Percentiles rank a stretch among this genome's conserved stretches.
Conservation (phyloP, 1,139 yeast genomes). For the Entelexis sorbosivorans region DNA sequence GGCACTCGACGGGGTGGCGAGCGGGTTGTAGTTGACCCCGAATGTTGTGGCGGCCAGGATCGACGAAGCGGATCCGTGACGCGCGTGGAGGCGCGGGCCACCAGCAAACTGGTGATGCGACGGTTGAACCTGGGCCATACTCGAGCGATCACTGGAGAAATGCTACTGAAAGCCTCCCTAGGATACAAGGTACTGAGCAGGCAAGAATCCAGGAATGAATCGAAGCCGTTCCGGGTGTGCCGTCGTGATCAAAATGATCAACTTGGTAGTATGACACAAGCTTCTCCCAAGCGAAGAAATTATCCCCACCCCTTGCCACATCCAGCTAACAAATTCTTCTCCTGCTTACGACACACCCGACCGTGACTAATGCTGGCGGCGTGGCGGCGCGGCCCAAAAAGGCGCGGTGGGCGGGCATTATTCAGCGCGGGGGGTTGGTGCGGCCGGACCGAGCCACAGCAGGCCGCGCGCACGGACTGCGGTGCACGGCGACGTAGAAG, state of each 20-base stretch:
- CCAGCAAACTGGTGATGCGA: not conserved
- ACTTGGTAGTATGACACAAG: not conserved
- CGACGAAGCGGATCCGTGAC: constrained; percentile 13
- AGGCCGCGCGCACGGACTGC: no score
- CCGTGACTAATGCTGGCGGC: not conserved
- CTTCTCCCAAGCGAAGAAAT: constrained; percentile 5
- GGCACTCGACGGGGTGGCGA: constrained; percentile 11
- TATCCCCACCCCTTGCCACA: constrained; percentile 2
- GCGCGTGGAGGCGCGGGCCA: constrained; percentile 6
- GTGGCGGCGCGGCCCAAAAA: no score
- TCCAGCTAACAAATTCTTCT: not conserved
- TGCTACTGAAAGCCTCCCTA: constrained; percentile 22
- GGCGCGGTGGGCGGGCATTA: no score
- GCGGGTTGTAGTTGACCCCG: constrained; percentile 9
- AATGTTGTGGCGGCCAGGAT: constrained; percentile 14
- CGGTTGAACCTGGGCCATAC: constrained; percentile 13
- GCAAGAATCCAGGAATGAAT: constrained; percentile 4
- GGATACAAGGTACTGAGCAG: constrained; percentile 5
- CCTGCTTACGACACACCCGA: not conserved
- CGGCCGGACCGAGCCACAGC: no score
- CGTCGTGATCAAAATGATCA: constrained; percentile 3
- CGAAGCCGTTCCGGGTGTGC: constrained; percentile 2
- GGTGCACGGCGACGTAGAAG: no score
- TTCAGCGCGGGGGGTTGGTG: no score
- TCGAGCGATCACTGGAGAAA: constrained; percentile 16